Base-by-base conservation (phyloP, 2,329 filamentous ascomycete species). In the Fusarium sp. region DNA sequence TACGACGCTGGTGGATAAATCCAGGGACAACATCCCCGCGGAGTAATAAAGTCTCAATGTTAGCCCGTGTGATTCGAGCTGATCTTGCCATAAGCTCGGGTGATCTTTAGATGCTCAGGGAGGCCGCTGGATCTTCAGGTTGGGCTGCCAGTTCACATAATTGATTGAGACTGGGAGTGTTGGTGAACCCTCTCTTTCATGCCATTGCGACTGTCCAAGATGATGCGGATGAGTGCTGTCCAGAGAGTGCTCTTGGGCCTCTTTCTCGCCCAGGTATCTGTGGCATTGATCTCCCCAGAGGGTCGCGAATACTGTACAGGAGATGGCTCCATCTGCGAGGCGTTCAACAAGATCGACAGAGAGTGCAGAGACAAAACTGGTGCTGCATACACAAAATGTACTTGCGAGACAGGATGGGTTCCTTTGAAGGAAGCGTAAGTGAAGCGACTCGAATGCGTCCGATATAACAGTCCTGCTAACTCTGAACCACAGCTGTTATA, bases 251-350 rank as follows among this genome's bases (percentile, higher is more conserved):
- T 58, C 5, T n/a, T 73, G 3, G 8, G 64, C 22, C 46, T 73
- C 29, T 16, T 72, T 7, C n/a, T 69, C 31, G 29, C 66, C 3
- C 51, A 59, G 7, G n/a, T 67, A 3, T 66, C 55, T n/a, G 38
- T 59, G 11, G 64, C 64, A 14, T 24, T 58, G 24, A 49, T 72
- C 6, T 58, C 44, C 49, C 66, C 66, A 7, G 71, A 67, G 27
- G 69, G 55, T n/a, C 35, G 65, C 1, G 71, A 70, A 60, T 73
- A 67, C 31, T 73, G 71, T 16, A 31, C 63, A 14, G 69, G 71
- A 38, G 62, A 70, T 49, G 71, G 69, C 7, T 73, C 71, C 24
- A 73, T 73, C 31, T 73, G 71, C 16, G 53, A 68, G 22, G 71
- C 66, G 6, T 67, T 44, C 36, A 44, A 70, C 17, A 53, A 56